Percentiles rank a stretch among this genome's conserved stretches.
Conservation (phyloP, 495 filamentous ascomycete species). For the Usnea hakonensis region DNA sequence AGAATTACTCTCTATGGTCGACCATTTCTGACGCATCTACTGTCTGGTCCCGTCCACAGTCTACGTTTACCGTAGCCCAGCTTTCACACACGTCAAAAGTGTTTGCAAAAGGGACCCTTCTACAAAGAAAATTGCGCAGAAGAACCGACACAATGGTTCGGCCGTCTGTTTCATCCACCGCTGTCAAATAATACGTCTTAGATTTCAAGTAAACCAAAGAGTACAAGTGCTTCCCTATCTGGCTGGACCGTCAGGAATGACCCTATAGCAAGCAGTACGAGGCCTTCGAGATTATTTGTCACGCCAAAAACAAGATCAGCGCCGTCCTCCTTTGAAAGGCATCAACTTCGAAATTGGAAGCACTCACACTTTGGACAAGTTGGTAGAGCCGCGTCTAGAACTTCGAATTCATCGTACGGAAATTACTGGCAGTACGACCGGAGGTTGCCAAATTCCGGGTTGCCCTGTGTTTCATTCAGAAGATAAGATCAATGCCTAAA, state of each 20-base stretch:
- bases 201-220: not conserved
- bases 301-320: not conserved
- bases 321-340: not conserved
- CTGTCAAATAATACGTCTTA: not conserved
- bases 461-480: too few species aligned
- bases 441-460: too few species aligned
- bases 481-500: too few species aligned
- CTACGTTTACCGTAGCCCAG: not conserved
- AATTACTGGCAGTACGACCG: not conserved
- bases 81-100: too few species aligned
- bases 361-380: not conserved
- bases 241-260: not conserved
- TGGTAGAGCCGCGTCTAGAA: not conserved
- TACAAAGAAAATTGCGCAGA: not conserved
- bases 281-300: not conserved
- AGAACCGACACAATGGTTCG: not conserved
- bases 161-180: not conserved
- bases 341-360: not conserved
- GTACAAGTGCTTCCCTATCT: not conserved
- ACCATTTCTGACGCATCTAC: not conserved
- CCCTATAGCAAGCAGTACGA: not conserved
- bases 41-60: not conserved
- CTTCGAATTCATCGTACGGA: not conserved
- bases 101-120: too few species aligned
- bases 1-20: not conserved